Percentiles rank a stretch among this genome's conserved stretches.
Conservation (phyloP, 306 rosid genomes). For the Trichosanthes cucumerina region DNA sequence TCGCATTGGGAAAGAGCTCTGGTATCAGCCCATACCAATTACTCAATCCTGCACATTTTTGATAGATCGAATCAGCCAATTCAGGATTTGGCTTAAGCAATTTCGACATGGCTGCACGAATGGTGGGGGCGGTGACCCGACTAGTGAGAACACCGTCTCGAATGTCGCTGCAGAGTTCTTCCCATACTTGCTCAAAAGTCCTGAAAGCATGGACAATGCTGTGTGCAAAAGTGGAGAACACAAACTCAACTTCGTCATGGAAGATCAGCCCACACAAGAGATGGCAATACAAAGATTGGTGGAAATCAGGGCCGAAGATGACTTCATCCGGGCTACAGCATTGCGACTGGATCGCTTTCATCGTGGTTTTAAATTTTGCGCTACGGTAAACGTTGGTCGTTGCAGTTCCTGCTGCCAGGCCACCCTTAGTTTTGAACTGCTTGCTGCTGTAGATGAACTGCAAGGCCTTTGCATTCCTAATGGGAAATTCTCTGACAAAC, state of each 20-base stretch:
- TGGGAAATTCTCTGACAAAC: conserved; percentile 58
- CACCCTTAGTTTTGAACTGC: conserved; percentile 61
- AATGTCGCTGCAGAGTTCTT: conserved; percentile 58
- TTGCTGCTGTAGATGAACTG: conserved; percentile 73
- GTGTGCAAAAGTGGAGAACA: conserved; percentile 69
- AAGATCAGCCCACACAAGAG: conserved; percentile 73
- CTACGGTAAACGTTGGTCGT: conserved; percentile 63
- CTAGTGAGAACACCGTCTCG: conserved; percentile 47
- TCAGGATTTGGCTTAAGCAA: conserved; percentile 72
- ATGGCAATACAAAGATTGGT: conserved; percentile 84
- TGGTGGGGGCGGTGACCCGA: conserved; percentile 33
- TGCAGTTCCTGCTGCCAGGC: conserved; percentile 71
- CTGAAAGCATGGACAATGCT: conserved; percentile 70
- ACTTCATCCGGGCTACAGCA: conserved; percentile 82
- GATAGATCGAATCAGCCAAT: conserved; percentile 44
- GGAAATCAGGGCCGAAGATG: conserved; percentile 70
- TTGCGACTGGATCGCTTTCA: conserved; percentile 43
- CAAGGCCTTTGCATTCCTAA: conserved; percentile 64
- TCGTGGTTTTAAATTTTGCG: conserved; percentile 20
- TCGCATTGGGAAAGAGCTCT: conserved; percentile 64
- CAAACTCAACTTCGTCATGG: conserved; percentile 43
- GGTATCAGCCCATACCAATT: conserved; percentile 85
- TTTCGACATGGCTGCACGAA: conserved; percentile 52
- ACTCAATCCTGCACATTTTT: conserved; percentile 45
- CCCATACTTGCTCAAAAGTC: conserved; percentile 69